Conservation (phyloP, 768 basidiomycete species). For the Serendipita sp. region DNA sequence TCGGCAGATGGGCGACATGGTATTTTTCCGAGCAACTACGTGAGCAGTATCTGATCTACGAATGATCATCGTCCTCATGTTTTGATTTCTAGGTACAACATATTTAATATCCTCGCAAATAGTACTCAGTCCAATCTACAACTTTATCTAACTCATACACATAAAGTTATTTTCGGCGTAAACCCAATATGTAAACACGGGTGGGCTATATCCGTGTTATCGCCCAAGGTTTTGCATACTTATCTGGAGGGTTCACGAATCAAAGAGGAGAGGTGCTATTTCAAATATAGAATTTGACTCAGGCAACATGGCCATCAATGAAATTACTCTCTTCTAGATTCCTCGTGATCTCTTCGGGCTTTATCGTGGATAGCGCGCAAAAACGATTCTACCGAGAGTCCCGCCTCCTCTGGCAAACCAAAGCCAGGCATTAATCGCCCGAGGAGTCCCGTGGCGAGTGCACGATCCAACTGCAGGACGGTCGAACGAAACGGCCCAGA, state of each 20-base stretch:
- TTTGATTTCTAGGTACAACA: constrained; percentile 1
- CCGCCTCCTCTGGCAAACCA: constrained; percentile 75
- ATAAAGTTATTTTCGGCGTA: no score
- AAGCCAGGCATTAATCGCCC: constrained; percentile 58
- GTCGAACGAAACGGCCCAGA: constrained; percentile 73
- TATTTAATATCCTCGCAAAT: background rate
- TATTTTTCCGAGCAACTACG: constrained; percentile 81
- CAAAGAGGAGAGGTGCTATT: background rate
- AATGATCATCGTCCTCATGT: background rate
- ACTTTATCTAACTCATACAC: background rate
- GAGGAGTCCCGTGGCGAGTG: constrained; percentile 63
- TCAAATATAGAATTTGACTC: no score
- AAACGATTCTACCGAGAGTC: constrained; percentile 59
- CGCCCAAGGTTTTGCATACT: no score
- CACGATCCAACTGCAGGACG: constrained; percentile 67
- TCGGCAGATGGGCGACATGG: constrained; percentile 46
- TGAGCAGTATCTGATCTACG: constrained; percentile 24
- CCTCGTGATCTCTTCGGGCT: constrained; percentile 28
- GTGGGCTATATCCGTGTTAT: no score
- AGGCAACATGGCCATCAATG: background rate
- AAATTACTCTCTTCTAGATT: background rate
- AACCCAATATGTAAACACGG: no score
- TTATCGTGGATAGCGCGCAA: constrained; percentile 66
- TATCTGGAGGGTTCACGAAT: background rate
- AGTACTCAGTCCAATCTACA: background rate